These are phyloP conservation scores for Naganishia kalamii DNA, from an alignment of 768 basidiomycete genomes.

Conservation along the genomic window DNA sequence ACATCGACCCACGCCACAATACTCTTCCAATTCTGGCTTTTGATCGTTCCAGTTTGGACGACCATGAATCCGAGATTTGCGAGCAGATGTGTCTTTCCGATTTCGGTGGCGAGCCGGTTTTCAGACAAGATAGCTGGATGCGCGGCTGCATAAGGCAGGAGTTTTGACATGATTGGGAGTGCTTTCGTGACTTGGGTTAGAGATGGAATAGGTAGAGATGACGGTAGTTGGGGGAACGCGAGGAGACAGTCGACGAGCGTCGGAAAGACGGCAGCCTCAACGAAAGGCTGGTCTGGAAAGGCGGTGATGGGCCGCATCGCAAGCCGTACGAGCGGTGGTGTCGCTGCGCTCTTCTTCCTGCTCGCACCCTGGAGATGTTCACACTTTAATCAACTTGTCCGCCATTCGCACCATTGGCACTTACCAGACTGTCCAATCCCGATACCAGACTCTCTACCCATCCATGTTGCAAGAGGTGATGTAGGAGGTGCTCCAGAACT, in stretches of 20 bases:
- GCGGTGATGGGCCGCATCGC: not conserved
- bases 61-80: constrained; percentile 54
- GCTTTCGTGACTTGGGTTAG: constrained; percentile 61
- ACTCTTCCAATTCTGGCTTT: constrained; percentile 25
- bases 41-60: constrained; percentile 37
- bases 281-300: not conserved
- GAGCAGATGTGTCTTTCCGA: constrained; percentile 54
- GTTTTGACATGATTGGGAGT: constrained; percentile 54
- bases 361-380: not conserved
- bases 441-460: constrained; percentile 35
- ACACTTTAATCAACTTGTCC: not conserved
- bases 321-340: constrained; percentile 19
- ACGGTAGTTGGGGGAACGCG: constrained; percentile 67
- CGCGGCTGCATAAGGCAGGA: constrained; percentile 34
- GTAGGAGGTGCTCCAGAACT: not conserved
- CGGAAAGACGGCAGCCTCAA: constrained; percentile 41
- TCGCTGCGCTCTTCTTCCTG: constrained; percentile 12
- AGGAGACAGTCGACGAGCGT: constrained; percentile 57
- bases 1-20: constrained; percentile 34
- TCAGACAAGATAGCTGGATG: constrained; percentile 22
- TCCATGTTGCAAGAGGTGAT: not conserved
- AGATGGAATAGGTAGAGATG: constrained; percentile 57
- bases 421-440: constrained; percentile 26
- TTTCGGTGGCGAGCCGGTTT: constrained; percentile 30
- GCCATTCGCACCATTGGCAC: not conserved